These are phyloP conservation scores for Pestalotiopsis sp. DNA, from an alignment of 2,329 filamentous ascomycete species.

Conservation along the genomic window DNA sequence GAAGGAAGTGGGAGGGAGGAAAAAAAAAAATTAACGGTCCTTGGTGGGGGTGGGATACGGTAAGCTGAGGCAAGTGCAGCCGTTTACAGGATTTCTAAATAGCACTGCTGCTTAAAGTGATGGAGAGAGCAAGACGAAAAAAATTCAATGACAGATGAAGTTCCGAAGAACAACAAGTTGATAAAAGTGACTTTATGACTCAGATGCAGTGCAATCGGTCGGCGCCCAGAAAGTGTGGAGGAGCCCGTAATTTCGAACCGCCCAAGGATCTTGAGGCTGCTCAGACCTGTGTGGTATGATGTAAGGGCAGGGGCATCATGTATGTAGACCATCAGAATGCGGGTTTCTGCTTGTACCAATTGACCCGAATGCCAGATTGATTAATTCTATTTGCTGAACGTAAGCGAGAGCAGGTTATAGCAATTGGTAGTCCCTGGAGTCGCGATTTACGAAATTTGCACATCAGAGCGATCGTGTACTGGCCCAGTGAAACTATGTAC, in stretches of 20 bases:
- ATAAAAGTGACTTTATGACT: constrained; percentile 1
- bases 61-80: background rate
- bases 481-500: too few relatives aligned
- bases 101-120: background rate
- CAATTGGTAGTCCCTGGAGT: background rate
- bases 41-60: background rate
- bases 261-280: background rate
- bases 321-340: background rate
- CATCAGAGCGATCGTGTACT: too few relatives aligned
- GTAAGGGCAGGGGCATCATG: background rate
- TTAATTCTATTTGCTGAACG: background rate
- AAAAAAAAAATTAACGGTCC: background rate
- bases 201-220: background rate
- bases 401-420: background rate
- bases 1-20: background rate
- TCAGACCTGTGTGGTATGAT: constrained; percentile 1
- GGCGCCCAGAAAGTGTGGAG: constrained; percentile 8
- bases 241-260: constrained; percentile 1
- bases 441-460: background rate
- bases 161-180: background rate
- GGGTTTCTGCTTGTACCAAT: background rate
- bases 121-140: background rate
- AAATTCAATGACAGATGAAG: background rate
- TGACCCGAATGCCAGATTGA: background rate
- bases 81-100: background rate